Base-by-base conservation (phyloP, 352 stramenopile species). In the Globisporangium lucens region DNA sequence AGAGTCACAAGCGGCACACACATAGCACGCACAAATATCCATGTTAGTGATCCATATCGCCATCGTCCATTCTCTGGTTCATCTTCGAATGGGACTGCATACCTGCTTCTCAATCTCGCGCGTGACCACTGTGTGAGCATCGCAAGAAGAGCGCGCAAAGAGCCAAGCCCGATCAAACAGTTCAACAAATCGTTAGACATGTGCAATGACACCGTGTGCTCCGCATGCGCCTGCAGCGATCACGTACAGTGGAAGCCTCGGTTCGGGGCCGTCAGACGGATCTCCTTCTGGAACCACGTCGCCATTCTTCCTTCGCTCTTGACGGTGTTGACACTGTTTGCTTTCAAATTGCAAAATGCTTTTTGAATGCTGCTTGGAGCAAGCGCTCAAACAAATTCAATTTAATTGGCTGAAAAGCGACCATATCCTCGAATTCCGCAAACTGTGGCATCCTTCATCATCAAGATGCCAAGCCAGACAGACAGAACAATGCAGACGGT, bases 281-380 rank as follows among this genome's bases (percentile, higher is more conserved):
- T 93, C 82, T 95, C 85, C 78, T 93, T 95, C 76, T 95, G 87
- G 69, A 95, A 85, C 87, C 87, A 95, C 49, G 75, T 90, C 66
- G 81, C 70, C 75, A 85, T 91, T 24, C 15, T 47, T 68, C 63
- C 29, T 49, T 36, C 20, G 7, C 49, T 4, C n/a, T 27, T 46
- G 27, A 33, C 52, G 27, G 17, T 63, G 57, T 29, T 27, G 3
- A 4, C n/a, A 63, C 8, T 60, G n/a, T n/a, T 62, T 24, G 9
- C 20, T 49, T 63, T 38, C 41, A 33, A 47, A 46, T 65, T 65
- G 60, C 41, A 33, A 46, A 43, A 57, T 65, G 60, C 60, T 65
- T 33, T 60, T 20, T 60, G 56, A 61, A 49, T 17, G 56, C 56
- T 46, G n/a, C 30, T 49, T 61, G 33, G 56, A 49, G 22, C 17